These are phyloP conservation scores for Suillus luteus DNA, from an alignment of 768 basidiomycete species.

Conservation along the genomic window DNA sequence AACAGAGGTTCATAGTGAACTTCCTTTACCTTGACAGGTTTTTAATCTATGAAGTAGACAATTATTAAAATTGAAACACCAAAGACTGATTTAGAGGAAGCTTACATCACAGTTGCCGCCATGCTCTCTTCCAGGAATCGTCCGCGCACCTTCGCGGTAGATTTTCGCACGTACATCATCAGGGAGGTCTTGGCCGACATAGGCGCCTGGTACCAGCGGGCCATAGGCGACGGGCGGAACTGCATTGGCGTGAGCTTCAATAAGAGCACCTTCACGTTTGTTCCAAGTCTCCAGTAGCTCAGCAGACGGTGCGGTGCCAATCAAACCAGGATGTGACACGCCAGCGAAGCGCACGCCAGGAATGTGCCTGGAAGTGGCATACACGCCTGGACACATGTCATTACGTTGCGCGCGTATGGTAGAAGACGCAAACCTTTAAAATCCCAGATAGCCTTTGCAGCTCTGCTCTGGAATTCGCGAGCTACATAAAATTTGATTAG, in stretches of 20 bases:
- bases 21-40: conserved; percentile 58
- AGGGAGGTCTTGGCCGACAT: conserved; percentile 67
- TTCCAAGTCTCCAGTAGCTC: conserved; percentile 78
- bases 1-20: background rate
- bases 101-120: conserved; percentile 76
- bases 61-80: background rate
- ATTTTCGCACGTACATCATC: conserved; percentile 53
- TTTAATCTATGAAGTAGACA: conserved; percentile 55
- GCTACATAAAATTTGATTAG: conserved; percentile 35
- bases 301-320: conserved; percentile 74
- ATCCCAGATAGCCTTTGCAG: conserved; percentile 83
- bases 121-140: conserved; percentile 77
- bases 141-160: conserved; percentile 66
- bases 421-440: conserved; percentile 49
- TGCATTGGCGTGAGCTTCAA: conserved; percentile 49
- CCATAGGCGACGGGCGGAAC: conserved; percentile 69
- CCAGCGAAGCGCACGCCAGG: conserved; percentile 81
- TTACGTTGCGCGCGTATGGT: background rate
- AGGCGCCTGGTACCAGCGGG: conserved; percentile 58
- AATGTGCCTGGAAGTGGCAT: conserved; percentile 74
- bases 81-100: background rate
- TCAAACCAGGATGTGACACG: conserved; percentile 73
- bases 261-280: conserved; percentile 65
- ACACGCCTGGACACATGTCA: conserved; percentile 49
- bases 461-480: conserved; percentile 66